A percentile compares a stretch with the other conserved stretches of the same genome.
Conservation (phyloP, 2,329 filamentous ascomycete species). For the Fusarium drepaniforme region DNA sequence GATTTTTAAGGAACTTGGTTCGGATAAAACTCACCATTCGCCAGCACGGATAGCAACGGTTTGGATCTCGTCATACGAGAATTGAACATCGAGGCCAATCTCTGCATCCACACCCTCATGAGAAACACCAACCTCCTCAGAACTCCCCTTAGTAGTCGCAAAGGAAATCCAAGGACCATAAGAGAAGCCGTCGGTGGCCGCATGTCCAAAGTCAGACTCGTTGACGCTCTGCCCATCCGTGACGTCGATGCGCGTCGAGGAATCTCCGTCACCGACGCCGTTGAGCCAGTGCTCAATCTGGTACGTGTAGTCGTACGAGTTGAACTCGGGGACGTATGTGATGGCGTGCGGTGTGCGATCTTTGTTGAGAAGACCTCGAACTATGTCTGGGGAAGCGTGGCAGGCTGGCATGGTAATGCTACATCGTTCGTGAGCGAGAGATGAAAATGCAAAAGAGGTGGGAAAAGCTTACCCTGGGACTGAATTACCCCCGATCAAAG, state of each 20-base stretch:
- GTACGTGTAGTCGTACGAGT: conserved; percentile 19
- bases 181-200: conserved; percentile 24
- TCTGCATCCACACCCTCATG: conserved; percentile 23
- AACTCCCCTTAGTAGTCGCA: conserved; percentile 6
- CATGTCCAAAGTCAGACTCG: conserved; percentile 34
- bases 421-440: background rate
- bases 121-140: conserved; percentile 7
- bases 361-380: conserved; percentile 20
- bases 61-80: conserved; percentile 36
- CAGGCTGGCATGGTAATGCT: conserved; percentile 36
- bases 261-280: conserved; percentile 29
- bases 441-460: background rate
- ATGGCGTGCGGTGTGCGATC: conserved; percentile 31
- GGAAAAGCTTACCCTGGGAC: conserved; percentile 15
- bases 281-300: conserved; percentile 36
- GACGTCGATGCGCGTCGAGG: conserved; percentile 21
- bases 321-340: conserved; percentile 32
- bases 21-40: conserved; percentile 9
- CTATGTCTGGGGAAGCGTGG: conserved; percentile 30
- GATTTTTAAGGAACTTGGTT: background rate
- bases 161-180: conserved; percentile 35
- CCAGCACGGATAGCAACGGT: conserved; percentile 27
- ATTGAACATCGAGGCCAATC: conserved; percentile 27
- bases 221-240: conserved; percentile 23
- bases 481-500: conserved; percentile 22